phyloP scores from a whole-genome alignment of 139 green algal species.

The Gonium pectorale region DNA sequence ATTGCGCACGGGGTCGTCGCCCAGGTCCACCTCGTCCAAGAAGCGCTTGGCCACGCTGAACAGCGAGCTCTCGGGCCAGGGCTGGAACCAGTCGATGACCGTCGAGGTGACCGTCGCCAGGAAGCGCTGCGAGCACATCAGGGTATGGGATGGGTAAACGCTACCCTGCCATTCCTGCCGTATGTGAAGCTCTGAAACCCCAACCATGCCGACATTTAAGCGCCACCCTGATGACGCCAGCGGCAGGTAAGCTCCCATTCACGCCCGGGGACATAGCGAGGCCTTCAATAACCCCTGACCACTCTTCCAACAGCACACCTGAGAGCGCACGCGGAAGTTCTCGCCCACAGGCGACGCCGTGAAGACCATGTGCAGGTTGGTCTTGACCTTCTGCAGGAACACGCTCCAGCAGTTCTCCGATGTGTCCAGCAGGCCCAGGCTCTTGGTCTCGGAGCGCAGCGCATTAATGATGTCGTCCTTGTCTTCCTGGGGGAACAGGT shows the following conservation, averaged over 20 bases:
- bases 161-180: neutral
- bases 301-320: neutral
- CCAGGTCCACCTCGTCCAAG: conserved; percentile 83
- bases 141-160: neutral
- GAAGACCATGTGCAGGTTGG: conserved; percentile 92
- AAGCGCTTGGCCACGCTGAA: conserved; percentile 88
- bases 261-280: too few species aligned
- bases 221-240: too few species aligned
- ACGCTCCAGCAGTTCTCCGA: conserved; percentile 86
- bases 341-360: conserved; percentile 89
- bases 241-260: too few species aligned
- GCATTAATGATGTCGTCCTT: conserved; percentile 91
- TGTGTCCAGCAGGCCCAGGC: conserved; percentile 82
- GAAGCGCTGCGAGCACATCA: conserved; percentile 84
- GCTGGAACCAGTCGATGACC: conserved; percentile 92
- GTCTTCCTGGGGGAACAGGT: conserved; percentile 90
- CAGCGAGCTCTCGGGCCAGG: conserved; percentile 87
- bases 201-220: too few species aligned
- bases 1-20: conserved; percentile 70
- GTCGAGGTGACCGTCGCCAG: conserved; percentile 90
- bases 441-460: conserved; percentile 87
- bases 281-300: too few species aligned
- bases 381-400: conserved; percentile 85
- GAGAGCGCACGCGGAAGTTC: conserved; percentile 84
- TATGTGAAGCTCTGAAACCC: too few species aligned